phyloP scores from a whole-genome alignment of 805 yeast genomes.

The Saccharomyces eubayanus region DNA sequence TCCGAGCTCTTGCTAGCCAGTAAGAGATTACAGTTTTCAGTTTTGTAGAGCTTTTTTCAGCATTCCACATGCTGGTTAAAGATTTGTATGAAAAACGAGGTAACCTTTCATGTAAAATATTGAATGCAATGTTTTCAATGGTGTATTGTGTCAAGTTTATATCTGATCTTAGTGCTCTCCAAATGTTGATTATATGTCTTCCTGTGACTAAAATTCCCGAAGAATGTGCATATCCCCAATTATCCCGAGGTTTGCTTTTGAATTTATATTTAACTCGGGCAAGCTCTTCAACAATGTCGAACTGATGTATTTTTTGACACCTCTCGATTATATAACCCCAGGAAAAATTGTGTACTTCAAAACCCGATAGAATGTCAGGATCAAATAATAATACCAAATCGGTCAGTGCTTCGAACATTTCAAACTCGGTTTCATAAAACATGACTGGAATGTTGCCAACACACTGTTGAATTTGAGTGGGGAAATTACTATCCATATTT shows the following conservation, averaged over 20 bases:
- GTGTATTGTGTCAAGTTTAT: constrained; percentile 58
- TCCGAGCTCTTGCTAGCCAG: constrained; percentile 37
- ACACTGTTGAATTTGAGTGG: constrained; percentile 8
- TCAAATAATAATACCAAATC: constrained; percentile 54
- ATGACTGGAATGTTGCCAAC: constrained; percentile 29
- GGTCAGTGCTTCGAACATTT: constrained; percentile 48
- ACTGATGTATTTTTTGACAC: constrained; percentile 35
- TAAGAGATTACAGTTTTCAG: constrained; percentile 40
- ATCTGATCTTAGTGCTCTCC: constrained; percentile 68
- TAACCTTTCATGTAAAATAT: constrained; percentile 54
- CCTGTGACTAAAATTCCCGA: constrained; percentile 65
- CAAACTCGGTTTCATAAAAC: constrained; percentile 45
- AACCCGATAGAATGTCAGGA: constrained; percentile 85
- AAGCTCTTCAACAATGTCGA: constrained; percentile 49
- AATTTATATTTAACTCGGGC: constrained; percentile 49
- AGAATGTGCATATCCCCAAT: constrained; percentile 79
- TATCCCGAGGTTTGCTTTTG: constrained; percentile 49
- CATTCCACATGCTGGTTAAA: constrained; percentile 42
- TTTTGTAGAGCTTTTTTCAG: constrained; percentile 17
- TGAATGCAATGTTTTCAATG: constrained; percentile 66
- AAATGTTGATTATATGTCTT: constrained; percentile 72
- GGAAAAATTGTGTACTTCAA: constrained; percentile 66
- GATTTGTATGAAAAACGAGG: constrained; percentile 50
- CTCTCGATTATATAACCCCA: constrained; percentile 89
- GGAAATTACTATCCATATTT: constrained; percentile 2